A percentile compares a stretch with the other conserved stretches of the same genome.
phyloP scores from a whole-genome alignment of 441 rosid species.

The Rhodomyrtus psidioides region DNA sequence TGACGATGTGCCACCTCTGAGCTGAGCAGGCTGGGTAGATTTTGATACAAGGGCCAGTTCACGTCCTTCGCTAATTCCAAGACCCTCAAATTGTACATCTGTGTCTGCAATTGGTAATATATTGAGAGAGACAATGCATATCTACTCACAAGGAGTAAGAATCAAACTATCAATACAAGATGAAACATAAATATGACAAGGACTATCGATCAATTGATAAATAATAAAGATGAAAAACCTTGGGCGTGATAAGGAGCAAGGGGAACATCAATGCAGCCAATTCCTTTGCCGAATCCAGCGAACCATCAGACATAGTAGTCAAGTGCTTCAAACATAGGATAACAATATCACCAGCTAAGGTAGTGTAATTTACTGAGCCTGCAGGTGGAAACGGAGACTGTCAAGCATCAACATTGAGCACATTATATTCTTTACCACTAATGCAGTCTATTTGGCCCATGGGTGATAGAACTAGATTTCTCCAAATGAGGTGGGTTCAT shows the following conservation, averaged over 20 bases:
- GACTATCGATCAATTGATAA: background rate
- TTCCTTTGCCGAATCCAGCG: slow-evolving; percentile 38
- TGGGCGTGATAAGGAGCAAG: slow-evolving; percentile 59
- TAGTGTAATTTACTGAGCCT: slow-evolving; percentile 45
- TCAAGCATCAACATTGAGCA: background rate
- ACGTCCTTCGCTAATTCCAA: slow-evolving; percentile 54
- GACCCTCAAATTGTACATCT: slow-evolving; percentile 48
- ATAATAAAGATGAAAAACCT: slow-evolving; percentile 31
- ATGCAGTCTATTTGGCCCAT: background rate
- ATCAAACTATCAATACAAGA: background rate
- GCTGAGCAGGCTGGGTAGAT: slow-evolving; percentile 32
- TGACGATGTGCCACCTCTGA: slow-evolving; percentile 38
- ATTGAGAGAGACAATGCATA: background rate
- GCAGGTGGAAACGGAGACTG: slow-evolving; percentile 17
- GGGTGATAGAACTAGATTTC: background rate
- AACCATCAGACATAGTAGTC: slow-evolving; percentile 34
- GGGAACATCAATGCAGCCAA: slow-evolving; percentile 75
- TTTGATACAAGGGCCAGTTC: slow-evolving; percentile 59
- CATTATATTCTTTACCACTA: background rate
- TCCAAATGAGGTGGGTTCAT: background rate
- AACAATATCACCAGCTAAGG: slow-evolving; percentile 52
- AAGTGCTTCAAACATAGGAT: slow-evolving; percentile 49
- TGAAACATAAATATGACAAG: background rate
- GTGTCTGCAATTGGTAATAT: slow-evolving; percentile 45
- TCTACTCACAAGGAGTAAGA: background rate